Percentiles rank a stretch among this genome's conserved stretches.
Evolutionary conservation across 2,329 filamentous ascomycete genomes (phyloP).

Genomic region (Sclerotinia minor): DNA sequence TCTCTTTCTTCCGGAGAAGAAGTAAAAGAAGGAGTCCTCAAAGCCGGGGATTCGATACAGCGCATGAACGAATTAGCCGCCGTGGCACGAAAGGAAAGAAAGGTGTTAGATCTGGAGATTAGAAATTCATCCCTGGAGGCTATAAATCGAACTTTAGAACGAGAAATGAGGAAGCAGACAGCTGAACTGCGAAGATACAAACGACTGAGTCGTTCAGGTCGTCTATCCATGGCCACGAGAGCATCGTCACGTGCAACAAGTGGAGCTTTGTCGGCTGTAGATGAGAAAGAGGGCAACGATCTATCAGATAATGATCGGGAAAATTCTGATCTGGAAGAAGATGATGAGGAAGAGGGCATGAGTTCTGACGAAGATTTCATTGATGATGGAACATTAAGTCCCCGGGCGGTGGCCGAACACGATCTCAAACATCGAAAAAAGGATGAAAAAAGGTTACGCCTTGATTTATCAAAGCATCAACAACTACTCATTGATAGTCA

Average conservation of each 20-base stretch:
- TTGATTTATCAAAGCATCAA: conserved; percentile 85
- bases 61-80: conserved; percentile 74
- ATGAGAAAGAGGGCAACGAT: conserved; percentile 39
- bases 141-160: conserved; percentile 90
- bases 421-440: conserved; percentile 60
- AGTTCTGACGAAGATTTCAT: conserved; percentile 54
- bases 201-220: conserved; percentile 79
- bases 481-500: conserved; percentile 87
- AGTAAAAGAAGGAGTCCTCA: conserved; percentile 53
- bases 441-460: conserved; percentile 79
- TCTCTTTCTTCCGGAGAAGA: conserved; percentile 23
- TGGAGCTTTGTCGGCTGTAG: conserved; percentile 48
- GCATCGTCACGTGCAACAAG: conserved; percentile 50
- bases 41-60: conserved; percentile 55
- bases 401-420: conserved; percentile 46
- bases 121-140: conserved; percentile 93
- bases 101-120: conserved; percentile 94
- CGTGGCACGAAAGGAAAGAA: conserved; percentile 88
- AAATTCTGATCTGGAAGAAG: conserved; percentile 42
- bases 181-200: conserved; percentile 82
- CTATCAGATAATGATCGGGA: conserved; percentile 54
- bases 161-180: conserved; percentile 87
- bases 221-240: conserved; percentile 61
- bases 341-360: conserved; percentile 49
- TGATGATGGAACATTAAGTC: conserved; percentile 43